These are phyloP conservation scores for Jacaranda copaia DNA, from an alignment of 257 asterid genomes.

Conservation along the genomic window DNA sequence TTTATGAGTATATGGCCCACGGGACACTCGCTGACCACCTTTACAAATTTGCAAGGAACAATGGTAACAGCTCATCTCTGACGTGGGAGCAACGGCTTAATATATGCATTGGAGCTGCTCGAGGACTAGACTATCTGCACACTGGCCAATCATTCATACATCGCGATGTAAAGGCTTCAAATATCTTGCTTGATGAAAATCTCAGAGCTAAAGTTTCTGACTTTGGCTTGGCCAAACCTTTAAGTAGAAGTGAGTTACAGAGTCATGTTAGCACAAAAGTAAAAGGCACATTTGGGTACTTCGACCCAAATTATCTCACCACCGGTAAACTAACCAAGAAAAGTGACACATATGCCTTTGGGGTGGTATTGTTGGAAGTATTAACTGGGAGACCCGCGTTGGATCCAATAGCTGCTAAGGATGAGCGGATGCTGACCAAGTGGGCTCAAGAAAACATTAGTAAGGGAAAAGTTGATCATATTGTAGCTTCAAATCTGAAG, in stretches of 20 bases:
- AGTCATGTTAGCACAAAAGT: constrained; percentile 49
- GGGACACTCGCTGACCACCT: no score
- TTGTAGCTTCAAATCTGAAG: constrained; percentile 39
- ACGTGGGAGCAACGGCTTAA: constrained; percentile 46
- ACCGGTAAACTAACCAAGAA: constrained; percentile 46
- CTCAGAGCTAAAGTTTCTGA: constrained; percentile 56
- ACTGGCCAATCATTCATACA: constrained; percentile 40
- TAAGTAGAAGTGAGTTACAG: constrained; percentile 34
- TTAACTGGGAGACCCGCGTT: constrained; percentile 52
- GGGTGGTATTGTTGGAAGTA: constrained; percentile 56
- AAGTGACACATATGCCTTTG: constrained; percentile 56
- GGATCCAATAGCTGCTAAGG: constrained; percentile 38
- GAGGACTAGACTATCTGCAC: constrained; percentile 40
- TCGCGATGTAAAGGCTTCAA: constrained; percentile 53
- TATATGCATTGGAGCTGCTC: constrained; percentile 52
- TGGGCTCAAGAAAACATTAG: constrained; percentile 47
- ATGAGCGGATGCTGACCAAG: constrained; percentile 37
- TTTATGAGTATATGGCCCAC: no score
- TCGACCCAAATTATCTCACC: constrained; percentile 49
- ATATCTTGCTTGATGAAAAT: constrained; percentile 48
- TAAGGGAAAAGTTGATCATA: constrained; percentile 43
- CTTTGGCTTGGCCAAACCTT: constrained; percentile 57
- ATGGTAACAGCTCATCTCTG: constrained; percentile 20
- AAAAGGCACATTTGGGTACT: constrained; percentile 56
- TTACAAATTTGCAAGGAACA: constrained; percentile 28